A percentile compares a stretch with the other conserved stretches of the same genome.
Conservation (phyloP, 345 rosid genomes). For the Reutealis trisperma region DNA sequence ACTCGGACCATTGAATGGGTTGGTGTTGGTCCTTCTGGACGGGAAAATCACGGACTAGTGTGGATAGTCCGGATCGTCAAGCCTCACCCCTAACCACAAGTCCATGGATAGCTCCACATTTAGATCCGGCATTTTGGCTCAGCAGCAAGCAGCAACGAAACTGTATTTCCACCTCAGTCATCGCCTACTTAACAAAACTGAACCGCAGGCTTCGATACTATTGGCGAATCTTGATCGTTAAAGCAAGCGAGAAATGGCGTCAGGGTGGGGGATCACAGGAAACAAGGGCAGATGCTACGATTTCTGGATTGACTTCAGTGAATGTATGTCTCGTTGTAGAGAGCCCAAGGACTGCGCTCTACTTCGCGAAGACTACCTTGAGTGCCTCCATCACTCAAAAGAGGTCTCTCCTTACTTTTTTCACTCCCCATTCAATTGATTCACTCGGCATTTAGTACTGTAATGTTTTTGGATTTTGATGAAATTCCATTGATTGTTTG, state of each 20-base stretch:
- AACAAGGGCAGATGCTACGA: constrained; percentile 95
- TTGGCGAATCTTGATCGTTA: background rate
- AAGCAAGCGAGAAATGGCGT: constrained; percentile 53
- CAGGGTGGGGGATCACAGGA: constrained; percentile 97
- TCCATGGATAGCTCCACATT: constrained; percentile 1
- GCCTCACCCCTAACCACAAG: background rate
- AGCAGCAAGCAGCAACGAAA: background rate
- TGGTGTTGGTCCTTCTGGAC: background rate
- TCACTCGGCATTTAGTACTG: background rate
- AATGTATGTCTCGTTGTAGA: constrained; percentile 90
- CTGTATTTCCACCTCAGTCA: background rate
- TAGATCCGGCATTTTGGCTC: background rate
- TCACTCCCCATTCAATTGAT: background rate
- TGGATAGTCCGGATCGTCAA: background rate
- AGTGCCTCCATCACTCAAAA: constrained; percentile 99
- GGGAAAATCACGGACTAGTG: no score
- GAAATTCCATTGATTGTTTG: background rate
- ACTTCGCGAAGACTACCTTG: constrained; percentile 93
- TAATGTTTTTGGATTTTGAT: no score
- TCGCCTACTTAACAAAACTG: background rate
- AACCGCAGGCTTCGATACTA: background rate
- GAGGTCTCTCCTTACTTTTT: constrained; percentile 50
- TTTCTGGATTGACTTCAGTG: constrained; percentile 90
- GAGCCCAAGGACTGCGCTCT: constrained; percentile 92
- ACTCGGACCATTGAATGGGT: no score